phyloP scores from a whole-genome alignment of 2,329 filamentous ascomycete species.

The Trichoderma hamatum region DNA sequence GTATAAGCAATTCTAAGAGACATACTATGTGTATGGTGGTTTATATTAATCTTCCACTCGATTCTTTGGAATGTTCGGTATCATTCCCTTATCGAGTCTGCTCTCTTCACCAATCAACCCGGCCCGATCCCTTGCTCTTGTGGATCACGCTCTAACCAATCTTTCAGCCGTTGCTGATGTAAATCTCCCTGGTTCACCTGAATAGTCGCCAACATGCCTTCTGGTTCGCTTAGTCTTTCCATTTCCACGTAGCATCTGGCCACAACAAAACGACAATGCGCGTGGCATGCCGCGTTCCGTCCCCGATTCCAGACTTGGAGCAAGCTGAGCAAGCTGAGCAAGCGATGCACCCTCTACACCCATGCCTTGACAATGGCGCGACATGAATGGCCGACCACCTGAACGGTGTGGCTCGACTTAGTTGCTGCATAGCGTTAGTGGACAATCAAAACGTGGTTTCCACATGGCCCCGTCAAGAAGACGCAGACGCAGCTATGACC shows the following conservation, averaged over 20 bases:
- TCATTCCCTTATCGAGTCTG: neutral
- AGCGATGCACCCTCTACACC: neutral
- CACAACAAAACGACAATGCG: neutral
- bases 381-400: neutral
- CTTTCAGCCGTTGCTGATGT: neutral
- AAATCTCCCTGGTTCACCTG: neutral
- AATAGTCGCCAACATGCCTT: neutral
- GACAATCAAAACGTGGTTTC: conserved; percentile 6
- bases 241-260: conserved; percentile 7
- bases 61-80: neutral
- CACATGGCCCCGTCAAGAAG: neutral
- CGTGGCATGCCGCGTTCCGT: conserved; percentile 3
- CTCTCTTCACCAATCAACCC: neutral
- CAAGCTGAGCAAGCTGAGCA: no score
- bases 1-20: neutral
- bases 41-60: neutral
- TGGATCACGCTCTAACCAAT: neutral
- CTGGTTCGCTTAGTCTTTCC: neutral
- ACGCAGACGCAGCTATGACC: neutral
- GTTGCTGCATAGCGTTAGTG: neutral
- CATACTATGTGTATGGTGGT: neutral
- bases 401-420: conserved; percentile 3
- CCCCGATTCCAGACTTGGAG: neutral
- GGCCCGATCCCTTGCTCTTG: neutral
- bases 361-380: neutral